Evolutionary conservation across 441 rosid genomes (phyloP), one percentile per base, ranked within the genome.

Genomic region (Eruca vesicaria): DNA sequence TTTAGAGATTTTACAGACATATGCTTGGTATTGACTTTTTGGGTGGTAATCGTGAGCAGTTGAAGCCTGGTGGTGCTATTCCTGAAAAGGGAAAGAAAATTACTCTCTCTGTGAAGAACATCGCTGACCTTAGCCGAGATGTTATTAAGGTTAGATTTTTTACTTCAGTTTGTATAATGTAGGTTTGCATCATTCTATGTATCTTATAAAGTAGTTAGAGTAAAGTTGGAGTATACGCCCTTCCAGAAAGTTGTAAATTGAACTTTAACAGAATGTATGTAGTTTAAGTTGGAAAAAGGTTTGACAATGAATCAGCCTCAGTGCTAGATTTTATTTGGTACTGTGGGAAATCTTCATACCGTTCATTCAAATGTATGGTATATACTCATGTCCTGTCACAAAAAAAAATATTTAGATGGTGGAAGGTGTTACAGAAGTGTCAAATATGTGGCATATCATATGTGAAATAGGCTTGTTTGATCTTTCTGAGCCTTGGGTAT

Each of bases 41-140:
- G 18, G 64, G 60, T 64, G 32, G 50, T 76, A 5, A 14, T 63
- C 36, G 19, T 68, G 61, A 67, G 83, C 88, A 96, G 99, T 79
- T 96, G 77, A 96, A 96, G 80, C 94, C 95, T 72, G 97, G 98
- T 73, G 99, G 97, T 6, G 76, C 80, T 48, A 84, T 96, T 81
- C 97, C 97, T 75, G 87, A 89, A 62, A 93, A 90, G 81, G 99
- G 97, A 67, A 96, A 90, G 79, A 90, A 58, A 79, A 87, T 91
- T 41, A 85, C 85, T 53, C 83, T 96, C 5, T 67, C 10, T 77
- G 97, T 89, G 71, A 84, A 75, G 80, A 87, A 85, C 68, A 33
- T 78, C 19, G 45, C 82, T 20, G 98, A 96, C 83, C 84, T 96
- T 59, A 89, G 95, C 85, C 95, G 99, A 76, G 98, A 96, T 82